Conservation (phyloP, 1,284 basidiomycete genomes). For the Ceratobasidium sp. region DNA sequence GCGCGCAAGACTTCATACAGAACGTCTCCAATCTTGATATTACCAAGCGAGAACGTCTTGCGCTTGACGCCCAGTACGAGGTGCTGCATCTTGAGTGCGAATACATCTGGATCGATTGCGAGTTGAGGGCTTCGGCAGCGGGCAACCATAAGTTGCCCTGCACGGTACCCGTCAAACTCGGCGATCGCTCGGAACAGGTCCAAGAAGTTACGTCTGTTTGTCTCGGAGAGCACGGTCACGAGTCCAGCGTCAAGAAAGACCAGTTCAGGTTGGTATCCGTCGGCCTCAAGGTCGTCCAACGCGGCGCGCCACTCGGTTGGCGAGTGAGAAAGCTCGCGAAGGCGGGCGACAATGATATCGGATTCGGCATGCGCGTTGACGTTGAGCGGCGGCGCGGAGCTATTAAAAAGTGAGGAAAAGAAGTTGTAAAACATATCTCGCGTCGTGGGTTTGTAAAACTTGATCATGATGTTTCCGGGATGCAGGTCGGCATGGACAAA, state of each 20-base stretch:
- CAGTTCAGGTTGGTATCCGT: conserved; percentile 92
- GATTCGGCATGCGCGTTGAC: conserved; percentile 50
- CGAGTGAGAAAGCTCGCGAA: conserved; percentile 67
- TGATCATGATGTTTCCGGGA: conserved; percentile 98
- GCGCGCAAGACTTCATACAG: conserved; percentile 86
- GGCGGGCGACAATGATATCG: conserved; percentile 69
- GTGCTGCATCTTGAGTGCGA: conserved; percentile 97
- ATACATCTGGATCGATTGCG: conserved; percentile 91
- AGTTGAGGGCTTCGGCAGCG: conserved; percentile 93
- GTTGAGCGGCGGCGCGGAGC: conserved; percentile 5
- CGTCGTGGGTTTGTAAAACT: conserved; percentile 85
- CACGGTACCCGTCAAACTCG: conserved; percentile 95
- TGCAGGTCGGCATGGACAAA: conserved; percentile 97
- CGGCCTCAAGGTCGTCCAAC: conserved; percentile 69
- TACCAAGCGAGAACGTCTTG: conserved; percentile 95
- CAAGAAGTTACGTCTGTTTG: conserved; percentile 91
- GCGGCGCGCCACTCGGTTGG: conserved; percentile 77
- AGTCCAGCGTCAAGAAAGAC: conserved; percentile 97
- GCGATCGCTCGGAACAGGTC: conserved; percentile 97
- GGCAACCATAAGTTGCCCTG: conserved; percentile 96
- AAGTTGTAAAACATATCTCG: conserved; percentile 68
- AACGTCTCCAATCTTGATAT: conserved; percentile 96
- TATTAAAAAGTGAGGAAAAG: conserved; percentile 58
- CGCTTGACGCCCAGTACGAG: conserved; percentile 92
- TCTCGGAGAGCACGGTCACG: conserved; percentile 84